phyloP scores from a whole-genome alignment of 2,329 filamentous ascomycete genomes.

The Fusarium pseudograminearum region DNA sequence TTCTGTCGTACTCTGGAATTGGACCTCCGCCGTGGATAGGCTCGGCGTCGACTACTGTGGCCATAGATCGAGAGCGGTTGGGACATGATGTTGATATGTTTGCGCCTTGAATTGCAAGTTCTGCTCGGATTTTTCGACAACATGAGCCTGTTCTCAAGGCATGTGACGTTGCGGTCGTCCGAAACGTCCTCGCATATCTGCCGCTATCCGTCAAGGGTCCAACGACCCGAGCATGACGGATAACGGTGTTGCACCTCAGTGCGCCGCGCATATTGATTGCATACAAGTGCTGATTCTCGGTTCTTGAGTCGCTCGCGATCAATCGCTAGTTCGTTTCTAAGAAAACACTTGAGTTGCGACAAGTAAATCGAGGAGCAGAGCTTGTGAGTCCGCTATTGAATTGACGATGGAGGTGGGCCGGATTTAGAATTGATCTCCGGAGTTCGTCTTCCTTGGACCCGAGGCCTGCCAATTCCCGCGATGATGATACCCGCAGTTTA shows the following conservation, averaged over 20 bases:
- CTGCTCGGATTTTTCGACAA: slow-evolving; percentile 15
- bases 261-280: slow-evolving; percentile 37
- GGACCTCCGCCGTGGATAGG: slow-evolving; percentile 69
- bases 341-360: slow-evolving; percentile 11
- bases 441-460: slow-evolving; percentile 25
- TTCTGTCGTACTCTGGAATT: slow-evolving; percentile 86
- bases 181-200: slow-evolving; percentile 38
- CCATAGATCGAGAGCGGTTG: slow-evolving; percentile 44
- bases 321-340: slow-evolving; percentile 20
- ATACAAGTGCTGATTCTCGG: slow-evolving; percentile 11
- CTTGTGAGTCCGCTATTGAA: slow-evolving; percentile 45
- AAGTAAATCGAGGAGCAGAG: slow-evolving; percentile 37
- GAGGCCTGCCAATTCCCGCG: slow-evolving; percentile 38
- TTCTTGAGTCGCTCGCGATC: slow-evolving; percentile 3
- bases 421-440: slow-evolving; percentile 47
- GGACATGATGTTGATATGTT: slow-evolving; percentile 20
- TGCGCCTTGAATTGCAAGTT: slow-evolving; percentile 4
- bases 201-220: slow-evolving; percentile 29
- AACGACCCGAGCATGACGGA: slow-evolving; percentile 31
- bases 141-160: slow-evolving; percentile 11
- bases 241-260: slow-evolving; percentile 33
- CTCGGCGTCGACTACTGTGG: slow-evolving; percentile 46
- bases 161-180: slow-evolving; percentile 39
- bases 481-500: slow-evolving; percentile 35
- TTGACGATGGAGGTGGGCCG: slow-evolving; percentile 45